phyloP scores from a whole-genome alignment of 768 basidiomycete species.

The Vishniacozyma victoriae region DNA sequence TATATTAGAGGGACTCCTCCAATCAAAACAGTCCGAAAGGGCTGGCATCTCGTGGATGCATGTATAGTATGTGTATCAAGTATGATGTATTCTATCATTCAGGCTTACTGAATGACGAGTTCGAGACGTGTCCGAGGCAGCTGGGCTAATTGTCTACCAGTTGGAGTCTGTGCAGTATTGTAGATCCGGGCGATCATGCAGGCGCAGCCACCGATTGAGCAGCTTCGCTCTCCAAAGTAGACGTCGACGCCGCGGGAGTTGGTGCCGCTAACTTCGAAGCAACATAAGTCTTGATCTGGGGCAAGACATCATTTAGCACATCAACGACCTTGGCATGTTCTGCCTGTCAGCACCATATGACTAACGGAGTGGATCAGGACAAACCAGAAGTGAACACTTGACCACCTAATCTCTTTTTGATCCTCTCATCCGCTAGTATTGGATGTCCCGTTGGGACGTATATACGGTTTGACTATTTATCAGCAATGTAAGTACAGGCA shows the following conservation, averaged over 20 bases:
- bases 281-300: constrained; percentile 60
- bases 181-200: too few species aligned
- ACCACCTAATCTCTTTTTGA: constrained; percentile 60
- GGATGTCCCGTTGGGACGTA: constrained; percentile 62
- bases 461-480: constrained; percentile 25
- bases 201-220: background rate
- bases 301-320: constrained; percentile 63
- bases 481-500: background rate
- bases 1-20: too few species aligned
- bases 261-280: constrained; percentile 10
- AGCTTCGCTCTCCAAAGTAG: background rate
- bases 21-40: too few species aligned
- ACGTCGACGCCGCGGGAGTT: background rate
- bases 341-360: constrained; percentile 33
- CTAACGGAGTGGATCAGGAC: constrained; percentile 17
- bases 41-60: too few species aligned
- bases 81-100: too few species aligned
- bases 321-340: constrained; percentile 69
- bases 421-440: constrained; percentile 45
- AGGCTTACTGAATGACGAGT: too few species aligned
- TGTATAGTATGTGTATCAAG: too few species aligned
- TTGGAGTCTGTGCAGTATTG: too few species aligned
- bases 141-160: too few species aligned
- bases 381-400: constrained; percentile 60
- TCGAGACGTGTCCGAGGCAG: too few species aligned